These are phyloP conservation scores for Leccinum aurantiacum DNA, from an alignment of 768 basidiomycete species.

Conservation along the genomic window DNA sequence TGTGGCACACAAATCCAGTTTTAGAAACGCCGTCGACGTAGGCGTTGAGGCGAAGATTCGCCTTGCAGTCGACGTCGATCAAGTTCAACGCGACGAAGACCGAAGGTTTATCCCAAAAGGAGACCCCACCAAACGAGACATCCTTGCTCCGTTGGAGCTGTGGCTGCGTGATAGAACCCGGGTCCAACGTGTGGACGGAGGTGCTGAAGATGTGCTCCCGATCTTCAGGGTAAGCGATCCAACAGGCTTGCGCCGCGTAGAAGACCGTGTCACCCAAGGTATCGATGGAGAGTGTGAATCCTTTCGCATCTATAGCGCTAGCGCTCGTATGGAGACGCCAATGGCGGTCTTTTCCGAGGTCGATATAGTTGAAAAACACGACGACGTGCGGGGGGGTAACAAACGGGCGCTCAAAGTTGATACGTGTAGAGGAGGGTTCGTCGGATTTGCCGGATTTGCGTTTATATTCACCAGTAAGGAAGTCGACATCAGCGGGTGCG, in stretches of 20 bases:
- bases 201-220: constrained; percentile 19
- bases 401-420: constrained; percentile 15
- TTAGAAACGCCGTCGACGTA: constrained; percentile 12
- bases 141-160: constrained; percentile 6
- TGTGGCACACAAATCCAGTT: constrained; percentile 2
- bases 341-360: constrained; percentile 6
- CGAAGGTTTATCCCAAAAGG: constrained; percentile 14
- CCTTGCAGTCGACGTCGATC: constrained; percentile 10
- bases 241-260: constrained; percentile 2
- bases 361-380: constrained; percentile 15
- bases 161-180: constrained; percentile 1
- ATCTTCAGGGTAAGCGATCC: constrained; percentile 25
- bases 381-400: constrained; percentile 18
- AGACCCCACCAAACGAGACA: constrained; percentile 3
- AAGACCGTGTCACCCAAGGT: constrained; percentile 13
- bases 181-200: constrained; percentile 11
- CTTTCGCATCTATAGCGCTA: constrained; percentile 10
- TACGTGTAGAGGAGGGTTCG: constrained; percentile 6
- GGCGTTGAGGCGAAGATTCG: constrained; percentile 12
- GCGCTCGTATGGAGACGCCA: constrained; percentile 11
- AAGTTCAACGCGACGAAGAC: constrained; percentile 23
- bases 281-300: constrained; percentile 17
- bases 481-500: constrained; percentile 13
- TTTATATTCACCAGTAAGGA: constrained; percentile 13
- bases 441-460: too few relatives aligned